Evolutionary conservation across 2,329 filamentous ascomycete species (phyloP), one percentile per base, ranked within the genome.

Genomic region (Colletotrichum melonis): DNA sequence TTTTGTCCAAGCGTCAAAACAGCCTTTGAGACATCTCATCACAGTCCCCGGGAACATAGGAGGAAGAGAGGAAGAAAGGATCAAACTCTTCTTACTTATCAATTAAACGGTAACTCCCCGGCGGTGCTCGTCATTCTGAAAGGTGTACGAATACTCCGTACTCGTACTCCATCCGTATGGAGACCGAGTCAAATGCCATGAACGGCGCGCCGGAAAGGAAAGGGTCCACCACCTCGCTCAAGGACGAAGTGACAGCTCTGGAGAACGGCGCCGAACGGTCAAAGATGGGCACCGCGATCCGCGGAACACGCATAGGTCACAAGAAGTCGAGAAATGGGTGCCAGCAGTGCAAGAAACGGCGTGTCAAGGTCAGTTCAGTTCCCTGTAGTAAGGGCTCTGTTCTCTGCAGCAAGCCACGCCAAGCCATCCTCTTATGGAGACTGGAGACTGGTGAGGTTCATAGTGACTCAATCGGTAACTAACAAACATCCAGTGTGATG

Each of bases 321-420:
- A 73, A 73, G 49, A 73, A 73, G 67, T 73, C 71, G 55, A 55
- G 71, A 22, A 73, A 73, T 24, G 71, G 71, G 6, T 73, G 71
- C 14, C 71, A 73, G 49, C 71, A 73, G 67, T 73, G 67, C 38
- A 73, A 73, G 56, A 73, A 70, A 35, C 71, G 71, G 16, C 71
- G 71, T 22, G 71, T 73, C 56, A 73, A 73, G 67, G 71, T 73
- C 32, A 73, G 71, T 65, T 26, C 32, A 12, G 32, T 35, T 35
- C 32, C 32, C 32, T 12, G 0, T 8, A 49, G 4, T 49, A 3
- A 14, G 16, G 16, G 11, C 28, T n/a, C 28, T 24, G 14, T 30
- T 19, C 22, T 22, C 14, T 14, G 11, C 30, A 16, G 30, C 6
- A 14, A 46, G 30, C 46, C 24, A 32, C 57, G 24, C 56, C 63